Percentiles rank a stretch among this genome's conserved stretches.
Conservation (phyloP, 2,329 filamentous ascomycete genomes). For the Penicillium palitans region DNA sequence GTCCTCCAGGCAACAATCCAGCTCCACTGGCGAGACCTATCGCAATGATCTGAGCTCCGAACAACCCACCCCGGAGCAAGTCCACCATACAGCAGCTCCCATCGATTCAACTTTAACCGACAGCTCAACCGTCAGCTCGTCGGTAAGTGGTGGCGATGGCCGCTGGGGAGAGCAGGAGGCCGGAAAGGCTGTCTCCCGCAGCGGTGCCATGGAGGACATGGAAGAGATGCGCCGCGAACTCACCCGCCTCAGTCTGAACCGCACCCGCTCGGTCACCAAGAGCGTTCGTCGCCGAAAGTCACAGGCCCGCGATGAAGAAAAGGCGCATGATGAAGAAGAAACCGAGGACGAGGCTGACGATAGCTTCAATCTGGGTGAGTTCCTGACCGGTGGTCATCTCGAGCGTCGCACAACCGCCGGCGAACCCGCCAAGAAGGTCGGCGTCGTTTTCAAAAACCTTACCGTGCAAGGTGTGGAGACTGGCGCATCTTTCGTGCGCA, state of each 20-base stretch:
- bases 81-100: constrained; percentile 7
- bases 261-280: constrained; percentile 34
- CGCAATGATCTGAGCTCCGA: background rate
- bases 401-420: constrained; percentile 67
- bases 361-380: constrained; percentile 68
- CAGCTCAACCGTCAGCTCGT: constrained; percentile 18
- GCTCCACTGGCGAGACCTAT: background rate
- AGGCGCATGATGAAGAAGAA: constrained; percentile 43
- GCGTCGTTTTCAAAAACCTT: constrained; percentile 73
- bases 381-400: constrained; percentile 72
- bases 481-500: constrained; percentile 68
- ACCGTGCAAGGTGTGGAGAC: constrained; percentile 71
- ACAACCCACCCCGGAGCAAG: constrained; percentile 3
- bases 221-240: constrained; percentile 59
- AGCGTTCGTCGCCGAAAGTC: constrained; percentile 32
- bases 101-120: constrained; percentile 14
- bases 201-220: constrained; percentile 60
- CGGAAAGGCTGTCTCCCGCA: constrained; percentile 55
- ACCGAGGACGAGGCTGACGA: constrained; percentile 24
- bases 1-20: constrained; percentile 1
- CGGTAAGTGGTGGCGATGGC: constrained; percentile 41
- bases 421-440: constrained; percentile 71
- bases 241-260: constrained; percentile 52
- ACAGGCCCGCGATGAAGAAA: constrained; percentile 42
- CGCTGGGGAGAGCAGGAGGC: constrained; percentile 65